A percentile compares a stretch with the other conserved stretches of the same genome.
Conservation (phyloP, 768 basidiomycete genomes). For the Psilocybe cubensis region DNA sequence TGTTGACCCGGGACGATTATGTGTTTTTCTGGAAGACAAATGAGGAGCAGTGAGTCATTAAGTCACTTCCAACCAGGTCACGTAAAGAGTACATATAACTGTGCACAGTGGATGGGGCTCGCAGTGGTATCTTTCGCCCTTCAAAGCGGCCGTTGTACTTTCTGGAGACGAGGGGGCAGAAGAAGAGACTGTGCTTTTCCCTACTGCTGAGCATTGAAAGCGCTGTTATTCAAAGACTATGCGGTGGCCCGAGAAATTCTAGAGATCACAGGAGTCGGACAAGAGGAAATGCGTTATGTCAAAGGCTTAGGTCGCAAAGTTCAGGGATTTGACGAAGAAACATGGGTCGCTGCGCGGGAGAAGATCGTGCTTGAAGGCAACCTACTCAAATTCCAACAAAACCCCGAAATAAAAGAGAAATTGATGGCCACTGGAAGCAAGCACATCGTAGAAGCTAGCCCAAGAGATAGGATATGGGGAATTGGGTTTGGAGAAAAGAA, state of each 20-base stretch:
- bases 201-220: conserved; percentile 66
- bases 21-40: conserved; percentile 51
- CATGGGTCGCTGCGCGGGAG: conserved; percentile 49
- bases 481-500: conserved; percentile 57
- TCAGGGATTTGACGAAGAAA: conserved; percentile 46
- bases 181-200: conserved; percentile 39
- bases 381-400: conserved; percentile 57
- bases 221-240: conserved; percentile 53
- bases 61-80: background rate
- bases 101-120: conserved; percentile 47
- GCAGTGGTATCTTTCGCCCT: conserved; percentile 52
- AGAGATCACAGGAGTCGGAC: conserved; percentile 31
- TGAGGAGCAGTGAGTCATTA: conserved; percentile 40
- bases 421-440: conserved; percentile 52
- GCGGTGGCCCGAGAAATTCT: conserved; percentile 47
- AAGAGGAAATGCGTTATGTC: conserved; percentile 41
- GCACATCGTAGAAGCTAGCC: conserved; percentile 60
- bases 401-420: conserved; percentile 40
- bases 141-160: conserved; percentile 40
- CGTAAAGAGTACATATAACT: background rate
- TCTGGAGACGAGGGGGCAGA: conserved; percentile 29
- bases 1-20: conserved; percentile 35
- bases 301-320: conserved; percentile 61
- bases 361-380: conserved; percentile 58
- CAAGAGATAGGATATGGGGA: conserved; percentile 65